A percentile compares a stretch with the other conserved stretches of the same genome.
Evolutionary conservation across 2,329 filamentous ascomycete species (phyloP).

Genomic region (Rhynchosporium agropyri): DNA sequence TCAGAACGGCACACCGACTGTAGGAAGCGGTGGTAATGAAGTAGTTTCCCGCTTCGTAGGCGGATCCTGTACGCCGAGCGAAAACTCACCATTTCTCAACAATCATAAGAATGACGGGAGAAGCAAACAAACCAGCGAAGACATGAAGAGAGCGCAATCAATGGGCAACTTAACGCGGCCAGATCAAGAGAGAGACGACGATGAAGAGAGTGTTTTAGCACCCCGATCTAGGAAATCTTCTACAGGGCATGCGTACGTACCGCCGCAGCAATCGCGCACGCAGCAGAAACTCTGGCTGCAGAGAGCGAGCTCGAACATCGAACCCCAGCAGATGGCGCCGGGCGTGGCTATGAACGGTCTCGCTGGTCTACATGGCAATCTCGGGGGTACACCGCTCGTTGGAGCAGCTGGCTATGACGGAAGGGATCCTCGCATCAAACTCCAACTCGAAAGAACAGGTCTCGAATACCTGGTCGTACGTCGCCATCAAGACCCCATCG

Average conservation of each 20-base stretch:
- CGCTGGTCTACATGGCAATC: conserved; percentile 32
- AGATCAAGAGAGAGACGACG: conserved; percentile 44
- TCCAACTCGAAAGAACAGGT: conserved; percentile 68
- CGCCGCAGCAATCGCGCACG: conserved; percentile 61
- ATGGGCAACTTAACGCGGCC: conserved; percentile 39
- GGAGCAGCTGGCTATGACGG: conserved; percentile 59
- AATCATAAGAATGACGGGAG: conserved; percentile 38
- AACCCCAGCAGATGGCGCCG: conserved; percentile 57
- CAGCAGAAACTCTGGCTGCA: conserved; percentile 78
- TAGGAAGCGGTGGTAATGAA: conserved; percentile 44
- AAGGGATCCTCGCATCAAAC: conserved; percentile 64
- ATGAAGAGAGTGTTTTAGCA: conserved; percentile 49
- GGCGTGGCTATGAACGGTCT: conserved; percentile 43
- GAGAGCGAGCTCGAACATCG: conserved; percentile 71
- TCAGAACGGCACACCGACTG: conserved; percentile 30
- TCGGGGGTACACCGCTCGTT: conserved; percentile 36
- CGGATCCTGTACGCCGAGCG: conserved; percentile 52
- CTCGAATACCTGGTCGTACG: conserved; percentile 76
- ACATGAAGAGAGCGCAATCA: conserved; percentile 39
- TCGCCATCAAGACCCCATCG: conserved; percentile 71
- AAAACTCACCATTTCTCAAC: conserved; percentile 54
- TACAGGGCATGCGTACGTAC: conserved; percentile 34
- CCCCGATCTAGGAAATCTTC: conserved; percentile 44
- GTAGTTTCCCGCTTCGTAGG: conserved; percentile 64
- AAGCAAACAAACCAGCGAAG: conserved; percentile 28